A percentile compares a stretch with the other conserved stretches of the same genome.
Evolutionary conservation across 2,329 filamentous ascomycete species (phyloP).

Genomic region (Phyllosticta citriasiana): DNA sequence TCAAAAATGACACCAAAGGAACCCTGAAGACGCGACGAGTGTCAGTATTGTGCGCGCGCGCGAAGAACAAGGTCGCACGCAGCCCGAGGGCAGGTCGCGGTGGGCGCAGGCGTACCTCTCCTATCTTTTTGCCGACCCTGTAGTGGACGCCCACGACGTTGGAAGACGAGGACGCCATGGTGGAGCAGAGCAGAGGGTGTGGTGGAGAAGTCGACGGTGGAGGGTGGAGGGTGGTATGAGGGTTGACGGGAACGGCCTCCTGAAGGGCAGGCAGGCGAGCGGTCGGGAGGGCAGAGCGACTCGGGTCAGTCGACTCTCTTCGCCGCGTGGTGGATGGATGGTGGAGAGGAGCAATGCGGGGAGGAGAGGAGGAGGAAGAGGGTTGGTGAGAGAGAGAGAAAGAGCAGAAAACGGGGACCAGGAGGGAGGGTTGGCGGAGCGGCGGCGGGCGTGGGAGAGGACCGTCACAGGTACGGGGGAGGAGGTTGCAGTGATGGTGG

Average conservation of each 20-base stretch:
- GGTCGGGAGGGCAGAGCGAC: background rate
- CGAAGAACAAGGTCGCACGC: background rate
- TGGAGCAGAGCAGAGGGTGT: constrained; percentile 1
- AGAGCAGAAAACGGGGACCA: too few species aligned
- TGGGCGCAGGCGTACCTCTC: constrained; percentile 43
- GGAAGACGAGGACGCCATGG: constrained; percentile 79
- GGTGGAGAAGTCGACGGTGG: background rate
- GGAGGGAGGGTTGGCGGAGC: background rate
- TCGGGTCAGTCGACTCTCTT: background rate
- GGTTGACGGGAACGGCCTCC: background rate
- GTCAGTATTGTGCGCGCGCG: constrained; percentile 1
- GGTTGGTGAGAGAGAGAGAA: background rate
- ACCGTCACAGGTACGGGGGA: background rate
- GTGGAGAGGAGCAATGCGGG: background rate
- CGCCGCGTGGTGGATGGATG: background rate
- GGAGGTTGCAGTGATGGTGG: background rate
- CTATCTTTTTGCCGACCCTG: constrained; percentile 97
- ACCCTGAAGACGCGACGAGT: constrained; percentile 37
- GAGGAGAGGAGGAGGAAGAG: background rate
- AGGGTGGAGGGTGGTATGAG: constrained; percentile 5
- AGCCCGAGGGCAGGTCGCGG: background rate
- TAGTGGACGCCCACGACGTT: constrained; percentile 99
- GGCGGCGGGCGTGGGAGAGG: background rate
- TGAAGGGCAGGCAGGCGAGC: background rate
- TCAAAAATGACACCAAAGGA: constrained; percentile 99